A percentile compares a stretch with the other conserved stretches of the same genome.
Evolutionary conservation across 1,284 basidiomycete genomes (phyloP).

Genomic region (Xerocomus nothofagi): DNA sequence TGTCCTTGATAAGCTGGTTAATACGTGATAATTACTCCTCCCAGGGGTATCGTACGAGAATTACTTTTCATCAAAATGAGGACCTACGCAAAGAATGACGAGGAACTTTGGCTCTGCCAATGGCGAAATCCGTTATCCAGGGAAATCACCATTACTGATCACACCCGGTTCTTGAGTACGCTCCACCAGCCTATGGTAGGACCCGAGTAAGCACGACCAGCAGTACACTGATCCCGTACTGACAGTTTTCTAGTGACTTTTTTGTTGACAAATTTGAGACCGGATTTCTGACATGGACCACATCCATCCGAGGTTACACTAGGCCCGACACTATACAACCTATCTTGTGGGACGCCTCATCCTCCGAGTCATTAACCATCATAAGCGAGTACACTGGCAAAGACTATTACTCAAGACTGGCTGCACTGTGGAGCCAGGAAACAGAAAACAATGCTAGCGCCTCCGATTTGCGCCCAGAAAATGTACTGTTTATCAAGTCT

Average conservation of each 20-base stretch:
- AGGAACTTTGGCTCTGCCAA: slow-evolving; percentile 79
- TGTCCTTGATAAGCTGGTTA: slow-evolving; percentile 16
- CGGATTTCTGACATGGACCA: slow-evolving; percentile 87
- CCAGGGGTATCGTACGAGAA: slow-evolving; percentile 73
- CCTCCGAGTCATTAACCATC: slow-evolving; percentile 58
- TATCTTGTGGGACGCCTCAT: slow-evolving; percentile 67
- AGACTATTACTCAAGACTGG: slow-evolving; percentile 62
- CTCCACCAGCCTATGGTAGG: slow-evolving; percentile 45
- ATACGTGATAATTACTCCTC: slow-evolving; percentile 13
- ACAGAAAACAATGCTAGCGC: slow-evolving; percentile 51
- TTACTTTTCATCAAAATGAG: slow-evolving; percentile 83
- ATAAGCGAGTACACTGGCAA: slow-evolving; percentile 53
- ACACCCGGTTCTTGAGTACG: slow-evolving; percentile 46
- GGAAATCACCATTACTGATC: slow-evolving; percentile 52
- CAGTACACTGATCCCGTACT: background rate
- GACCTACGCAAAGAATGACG: slow-evolving; percentile 67
- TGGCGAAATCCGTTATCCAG: slow-evolving; percentile 74
- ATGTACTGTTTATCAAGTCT: slow-evolving; percentile 67
- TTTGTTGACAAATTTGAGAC: slow-evolving; percentile 81
- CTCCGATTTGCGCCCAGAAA: slow-evolving; percentile 64
- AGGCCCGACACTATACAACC: slow-evolving; percentile 41
- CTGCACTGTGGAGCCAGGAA: slow-evolving; percentile 72
- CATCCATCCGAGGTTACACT: slow-evolving; percentile 69
- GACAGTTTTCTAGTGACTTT: slow-evolving; percentile 37
- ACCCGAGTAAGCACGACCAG: slow-evolving; percentile 20